These are phyloP conservation scores for Quercus dentata DNA, from an alignment of 306 rosid species.

Conservation along the genomic window DNA sequence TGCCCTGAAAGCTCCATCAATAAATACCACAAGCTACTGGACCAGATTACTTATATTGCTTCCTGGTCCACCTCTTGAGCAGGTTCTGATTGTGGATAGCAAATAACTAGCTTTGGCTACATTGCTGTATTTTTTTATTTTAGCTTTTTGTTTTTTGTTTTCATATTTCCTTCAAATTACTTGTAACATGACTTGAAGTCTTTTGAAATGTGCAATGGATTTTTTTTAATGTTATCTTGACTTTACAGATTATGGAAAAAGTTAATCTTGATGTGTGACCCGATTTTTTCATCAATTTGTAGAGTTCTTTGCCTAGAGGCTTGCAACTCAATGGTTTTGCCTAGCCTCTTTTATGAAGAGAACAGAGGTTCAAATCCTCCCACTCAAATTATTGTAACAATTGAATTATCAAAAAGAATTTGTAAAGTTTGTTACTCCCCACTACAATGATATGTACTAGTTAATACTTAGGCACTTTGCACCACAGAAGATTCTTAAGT, in stretches of 20 bases:
- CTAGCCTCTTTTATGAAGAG: no score
- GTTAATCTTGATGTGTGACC: neutral
- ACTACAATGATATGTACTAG: no score
- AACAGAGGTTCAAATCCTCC: no score
- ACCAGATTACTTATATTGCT: no score
- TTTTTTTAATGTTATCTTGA: neutral
- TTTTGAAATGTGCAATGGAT: neutral
- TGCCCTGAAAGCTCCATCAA: neutral
- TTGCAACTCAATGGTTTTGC: no score
- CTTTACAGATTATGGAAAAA: neutral
- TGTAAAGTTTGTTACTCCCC: no score
- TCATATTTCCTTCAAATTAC: neutral
- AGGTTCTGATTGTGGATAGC: neutral
- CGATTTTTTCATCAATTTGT: no score
- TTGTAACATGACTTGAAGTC: neutral
- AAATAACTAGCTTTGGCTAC: neutral
- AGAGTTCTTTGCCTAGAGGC: no score
- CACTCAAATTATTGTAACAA: no score
- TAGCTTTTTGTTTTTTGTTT: neutral
- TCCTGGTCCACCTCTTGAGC: neutral
- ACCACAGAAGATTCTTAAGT: no score
- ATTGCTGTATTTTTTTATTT: neutral
- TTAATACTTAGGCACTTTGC: no score
- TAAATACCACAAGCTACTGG: neutral
- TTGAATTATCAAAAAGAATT: no score